Evolutionary conservation across 495 filamentous ascomycete species (phyloP), one percentile per base, ranked within the genome.

Genomic region (Daldinia caldariorum): DNA sequence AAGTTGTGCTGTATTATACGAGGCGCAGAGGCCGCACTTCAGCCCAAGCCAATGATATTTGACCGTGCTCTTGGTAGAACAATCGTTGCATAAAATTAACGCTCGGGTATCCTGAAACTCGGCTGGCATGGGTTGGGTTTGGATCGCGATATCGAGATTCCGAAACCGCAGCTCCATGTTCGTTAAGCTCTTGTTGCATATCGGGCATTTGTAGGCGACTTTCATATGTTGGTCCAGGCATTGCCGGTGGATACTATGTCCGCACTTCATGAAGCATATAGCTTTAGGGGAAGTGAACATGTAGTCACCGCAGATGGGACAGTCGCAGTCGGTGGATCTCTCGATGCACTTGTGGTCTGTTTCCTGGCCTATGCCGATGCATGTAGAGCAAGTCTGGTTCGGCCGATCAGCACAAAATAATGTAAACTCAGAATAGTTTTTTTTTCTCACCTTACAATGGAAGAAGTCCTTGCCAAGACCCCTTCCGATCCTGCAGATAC

Each of bases 141-240:
- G 85, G 66, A 99, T 97, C 7, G 89, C 88, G 22, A 92, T 85
- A 77, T 97, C 93, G 26, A 97, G 83, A 67, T 94, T 94, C 54
- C 92, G 88, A 81, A 97, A 99, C 64, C 94, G 93, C 31, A 91
- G 86, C 73, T 98, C 95, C 95, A 99, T 98, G 79, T 99, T 99
- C 68, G 92, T 87, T 20, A 94, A 91, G 61, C 91, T 97, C 75
- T 92, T 91, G 77, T 89, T 94, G 84, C 95, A 99, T 38, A 97
- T 91, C 1, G 95, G 95, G 74, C 95, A 99, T 66, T 91, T 92
- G 80, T 98, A 98, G 2, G 93, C 95, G 6, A 84, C 87, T 70
- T 91, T 89, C 82, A 93, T 93, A 74, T 96, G 90, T 69, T 93
- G 87, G 35, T 89, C 86, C 74, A 95, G 92, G 80, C 95, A 99